Evolutionary conservation across 164 flowering plant species (phyloP).

Genomic region (Aristolochia californica): DNA sequence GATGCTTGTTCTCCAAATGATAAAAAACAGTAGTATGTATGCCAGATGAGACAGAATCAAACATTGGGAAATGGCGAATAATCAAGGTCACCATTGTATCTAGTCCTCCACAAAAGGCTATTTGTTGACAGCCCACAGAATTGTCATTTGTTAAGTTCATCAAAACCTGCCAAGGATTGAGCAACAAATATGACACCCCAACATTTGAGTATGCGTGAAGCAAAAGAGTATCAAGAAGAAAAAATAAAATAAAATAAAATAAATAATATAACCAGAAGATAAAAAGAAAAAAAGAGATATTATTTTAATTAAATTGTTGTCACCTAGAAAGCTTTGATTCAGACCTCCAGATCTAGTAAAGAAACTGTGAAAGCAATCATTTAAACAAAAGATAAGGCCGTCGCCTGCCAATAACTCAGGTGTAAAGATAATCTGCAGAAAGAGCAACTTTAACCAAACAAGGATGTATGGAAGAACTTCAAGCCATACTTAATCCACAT

Average conservation of each 20-base stretch:
- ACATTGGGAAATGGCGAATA: conserved; percentile 69
- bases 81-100: conserved; percentile 72
- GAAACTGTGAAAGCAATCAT: no score
- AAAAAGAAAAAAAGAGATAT: no score
- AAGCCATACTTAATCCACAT: no score
- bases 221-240: no score
- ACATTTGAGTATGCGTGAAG: not conserved
- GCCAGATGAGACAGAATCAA: conserved; percentile 26
- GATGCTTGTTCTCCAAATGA: conserved; percentile 30
- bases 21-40: conserved; percentile 15
- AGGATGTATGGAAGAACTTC: no score
- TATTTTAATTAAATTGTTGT: no score
- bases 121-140: conserved; percentile 81
- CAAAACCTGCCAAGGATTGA: conserved; percentile 52
- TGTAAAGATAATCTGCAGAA: no score
- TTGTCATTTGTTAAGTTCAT: conserved; percentile 98
- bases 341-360: no score
- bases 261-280: not conserved
- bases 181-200: not conserved
- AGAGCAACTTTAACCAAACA: no score
- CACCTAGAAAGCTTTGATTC: no score
- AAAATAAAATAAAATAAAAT: not conserved
- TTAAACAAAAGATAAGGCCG: no score
- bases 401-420: no score
- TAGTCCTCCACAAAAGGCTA: conserved; percentile 75